Evolutionary conservation across 257 asterid species (phyloP).

Genomic region (Pogostemon cablin): DNA sequence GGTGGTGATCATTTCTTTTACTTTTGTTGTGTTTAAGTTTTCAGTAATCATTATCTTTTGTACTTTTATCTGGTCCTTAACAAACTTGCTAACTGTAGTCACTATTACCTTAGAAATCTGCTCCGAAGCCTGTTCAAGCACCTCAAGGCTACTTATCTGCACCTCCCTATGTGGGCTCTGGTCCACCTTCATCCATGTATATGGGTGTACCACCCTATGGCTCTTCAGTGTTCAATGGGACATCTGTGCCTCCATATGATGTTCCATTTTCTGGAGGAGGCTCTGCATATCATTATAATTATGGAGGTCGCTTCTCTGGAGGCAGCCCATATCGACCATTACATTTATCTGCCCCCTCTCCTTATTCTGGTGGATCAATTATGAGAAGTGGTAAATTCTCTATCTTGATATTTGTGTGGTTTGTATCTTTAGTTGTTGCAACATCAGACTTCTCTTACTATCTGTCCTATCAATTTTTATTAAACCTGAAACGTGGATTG

Average conservation of each 20-base stretch:
- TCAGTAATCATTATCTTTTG: conserved; percentile 18
- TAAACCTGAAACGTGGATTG: background rate
- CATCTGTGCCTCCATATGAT: conserved; percentile 81
- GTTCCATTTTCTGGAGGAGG: conserved; percentile 83
- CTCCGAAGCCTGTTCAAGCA: conserved; percentile 65
- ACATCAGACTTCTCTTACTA: background rate
- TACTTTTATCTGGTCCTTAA: conserved; percentile 22
- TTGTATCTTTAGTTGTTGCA: background rate
- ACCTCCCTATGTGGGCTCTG: conserved; percentile 68
- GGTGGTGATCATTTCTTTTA: background rate
- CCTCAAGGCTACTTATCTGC: conserved; percentile 67
- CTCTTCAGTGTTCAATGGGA: conserved; percentile 66
- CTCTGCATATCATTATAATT: conserved; percentile 77
- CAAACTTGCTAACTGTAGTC: background rate
- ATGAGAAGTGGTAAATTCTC: conserved; percentile 60
- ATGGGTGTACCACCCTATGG: conserved; percentile 83
- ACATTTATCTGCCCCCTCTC: conserved; percentile 69
- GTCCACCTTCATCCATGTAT: conserved; percentile 79
- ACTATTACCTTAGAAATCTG: conserved; percentile 54
- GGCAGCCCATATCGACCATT: conserved; percentile 80
- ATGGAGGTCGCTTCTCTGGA: conserved; percentile 75
- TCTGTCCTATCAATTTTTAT: background rate
- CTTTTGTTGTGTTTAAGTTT: background rate
- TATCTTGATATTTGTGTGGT: conserved; percentile 2
- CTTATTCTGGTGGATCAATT: conserved; percentile 72